Percentiles rank a stretch among this genome's conserved stretches.
Conservation (phyloP, 805 yeast species). For the Candida palmyrensis region DNA sequence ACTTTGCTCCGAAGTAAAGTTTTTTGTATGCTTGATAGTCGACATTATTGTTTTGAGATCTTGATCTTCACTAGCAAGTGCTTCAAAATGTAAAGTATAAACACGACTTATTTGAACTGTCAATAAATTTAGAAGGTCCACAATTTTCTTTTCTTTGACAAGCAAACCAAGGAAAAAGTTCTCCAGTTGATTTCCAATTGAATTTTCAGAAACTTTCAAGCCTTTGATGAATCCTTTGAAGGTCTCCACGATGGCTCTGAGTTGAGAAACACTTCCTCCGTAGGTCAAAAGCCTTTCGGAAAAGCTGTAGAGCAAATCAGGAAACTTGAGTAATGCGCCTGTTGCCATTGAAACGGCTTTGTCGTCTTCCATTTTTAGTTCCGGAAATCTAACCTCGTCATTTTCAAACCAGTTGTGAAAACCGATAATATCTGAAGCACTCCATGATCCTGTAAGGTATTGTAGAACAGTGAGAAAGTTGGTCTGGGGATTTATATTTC, state of each 20-base stretch:
- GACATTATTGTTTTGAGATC: conserved; percentile 1
- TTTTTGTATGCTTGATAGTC: background rate
- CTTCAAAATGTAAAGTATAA: conserved; percentile 1
- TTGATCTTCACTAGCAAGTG: conserved; percentile 2
- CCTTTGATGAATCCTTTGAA: conserved; percentile 2
- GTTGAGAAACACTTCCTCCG: background rate
- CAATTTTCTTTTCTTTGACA: background rate
- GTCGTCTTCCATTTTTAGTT: background rate
- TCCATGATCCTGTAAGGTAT: conserved; percentile 15
- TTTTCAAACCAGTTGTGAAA: conserved; percentile 29
- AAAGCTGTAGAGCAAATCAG: conserved; percentile 5
- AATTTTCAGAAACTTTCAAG: background rate
- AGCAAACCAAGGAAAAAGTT: background rate
- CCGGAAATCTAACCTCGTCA: conserved; percentile 9
- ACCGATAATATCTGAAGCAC: conserved; percentile 22
- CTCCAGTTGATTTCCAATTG: too few relatives aligned
- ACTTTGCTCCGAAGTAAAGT: background rate
- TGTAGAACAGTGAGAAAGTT: background rate
- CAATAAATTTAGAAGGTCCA: background rate
- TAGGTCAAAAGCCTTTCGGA: conserved; percentile 4
- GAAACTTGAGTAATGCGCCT: conserved; percentile 5
- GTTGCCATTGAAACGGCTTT: too few relatives aligned
- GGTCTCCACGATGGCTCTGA: background rate
- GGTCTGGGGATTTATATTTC: too few relatives aligned
- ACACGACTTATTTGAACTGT: background rate